A percentile compares a stretch with the other conserved stretches of the same genome.
Evolutionary conservation across 2,329 filamentous ascomycete genomes (phyloP).

Genomic region (Trichophyton benhamiae): DNA sequence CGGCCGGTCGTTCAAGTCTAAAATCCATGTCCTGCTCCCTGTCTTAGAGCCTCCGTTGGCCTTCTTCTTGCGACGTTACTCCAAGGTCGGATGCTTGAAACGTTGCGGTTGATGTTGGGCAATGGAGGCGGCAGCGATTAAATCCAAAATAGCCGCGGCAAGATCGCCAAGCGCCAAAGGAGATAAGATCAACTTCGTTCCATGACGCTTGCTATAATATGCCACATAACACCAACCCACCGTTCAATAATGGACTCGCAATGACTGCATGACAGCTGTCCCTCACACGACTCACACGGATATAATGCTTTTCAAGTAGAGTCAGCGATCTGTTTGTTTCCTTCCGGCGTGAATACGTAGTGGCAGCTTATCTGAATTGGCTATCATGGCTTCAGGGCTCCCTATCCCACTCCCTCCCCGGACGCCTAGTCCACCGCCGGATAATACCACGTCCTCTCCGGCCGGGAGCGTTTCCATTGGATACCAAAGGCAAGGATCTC

Average conservation of each 20-base stretch:
- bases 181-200: background rate
- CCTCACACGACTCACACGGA: background rate
- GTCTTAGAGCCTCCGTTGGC: background rate
- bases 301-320: background rate
- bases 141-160: background rate
- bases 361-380: background rate
- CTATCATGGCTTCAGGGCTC: slow-evolving; percentile 47
- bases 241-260: background rate
- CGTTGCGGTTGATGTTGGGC: background rate
- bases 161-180: slow-evolving; percentile 2
- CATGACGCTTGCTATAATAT: background rate
- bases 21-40: slow-evolving; percentile 11
- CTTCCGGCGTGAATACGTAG: background rate
- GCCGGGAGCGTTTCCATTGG: slow-evolving; percentile 17
- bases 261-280: background rate
- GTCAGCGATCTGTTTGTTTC: background rate
- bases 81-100: too few species aligned
- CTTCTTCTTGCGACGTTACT: background rate
- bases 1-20: slow-evolving; percentile 4
- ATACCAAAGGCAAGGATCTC: slow-evolving; percentile 21
- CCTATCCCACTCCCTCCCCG: slow-evolving; percentile 49
- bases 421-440: slow-evolving; percentile 52
- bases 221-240: background rate
- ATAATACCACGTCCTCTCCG: slow-evolving; percentile 22
- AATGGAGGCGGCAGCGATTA: background rate